Conservation (phyloP, 2,329 filamentous ascomycete species). For the Microdochium nivale region DNA sequence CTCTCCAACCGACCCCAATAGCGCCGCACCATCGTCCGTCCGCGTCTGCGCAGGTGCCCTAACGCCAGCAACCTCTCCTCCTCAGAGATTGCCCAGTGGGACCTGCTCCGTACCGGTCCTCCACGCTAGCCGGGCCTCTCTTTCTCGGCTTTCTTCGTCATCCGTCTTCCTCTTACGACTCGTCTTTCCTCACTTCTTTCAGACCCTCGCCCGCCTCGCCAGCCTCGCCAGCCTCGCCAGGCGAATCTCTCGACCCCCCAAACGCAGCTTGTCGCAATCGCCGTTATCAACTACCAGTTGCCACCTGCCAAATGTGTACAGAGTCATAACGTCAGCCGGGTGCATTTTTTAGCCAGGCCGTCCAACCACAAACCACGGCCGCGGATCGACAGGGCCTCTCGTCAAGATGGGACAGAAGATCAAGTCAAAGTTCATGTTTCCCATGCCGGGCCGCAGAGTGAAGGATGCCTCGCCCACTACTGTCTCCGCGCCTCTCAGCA, state of each 20-base stretch:
- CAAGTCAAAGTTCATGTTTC: constrained; percentile 37
- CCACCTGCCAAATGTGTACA: background rate
- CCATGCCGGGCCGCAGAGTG: constrained; percentile 35
- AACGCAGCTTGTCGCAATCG: too few species aligned
- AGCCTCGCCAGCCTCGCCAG: too few species aligned
- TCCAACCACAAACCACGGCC: background rate
- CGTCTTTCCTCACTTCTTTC: background rate
- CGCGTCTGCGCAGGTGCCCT: too few species aligned
- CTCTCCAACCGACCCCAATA: background rate
- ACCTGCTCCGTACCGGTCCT: background rate
- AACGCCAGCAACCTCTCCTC: background rate
- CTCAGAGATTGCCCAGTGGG: background rate
- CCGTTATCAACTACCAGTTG: too few species aligned
- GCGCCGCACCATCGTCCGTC: background rate
- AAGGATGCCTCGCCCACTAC: constrained; percentile 24
- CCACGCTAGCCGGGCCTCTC: background rate
- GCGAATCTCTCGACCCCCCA: background rate
- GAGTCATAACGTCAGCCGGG: background rate
- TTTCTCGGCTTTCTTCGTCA: background rate
- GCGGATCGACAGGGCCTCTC: background rate
- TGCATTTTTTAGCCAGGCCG: background rate
- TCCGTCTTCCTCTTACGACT: background rate
- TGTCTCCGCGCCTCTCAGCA: constrained; percentile 32
- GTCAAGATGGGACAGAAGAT: constrained; percentile 23
- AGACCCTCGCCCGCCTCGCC: background rate